Evolutionary conservation across 371 early-diverging fungal species (phyloP).

Genomic region (Haplosporangium sp.): DNA sequence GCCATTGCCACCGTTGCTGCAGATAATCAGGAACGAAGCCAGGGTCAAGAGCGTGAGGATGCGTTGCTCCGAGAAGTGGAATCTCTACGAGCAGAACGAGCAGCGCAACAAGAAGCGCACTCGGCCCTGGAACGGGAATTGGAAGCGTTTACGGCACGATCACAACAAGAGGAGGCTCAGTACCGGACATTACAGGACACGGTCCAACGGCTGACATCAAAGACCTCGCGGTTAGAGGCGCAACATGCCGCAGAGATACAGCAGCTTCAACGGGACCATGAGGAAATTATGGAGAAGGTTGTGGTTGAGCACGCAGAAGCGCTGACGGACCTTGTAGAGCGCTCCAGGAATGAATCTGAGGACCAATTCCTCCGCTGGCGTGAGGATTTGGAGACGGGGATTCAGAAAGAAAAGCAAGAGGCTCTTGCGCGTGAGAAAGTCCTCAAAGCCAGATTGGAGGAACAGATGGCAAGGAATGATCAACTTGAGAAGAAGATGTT

Average conservation of each 20-base stretch:
- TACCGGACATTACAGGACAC: conserved; percentile 31
- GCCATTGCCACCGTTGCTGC: too few species aligned
- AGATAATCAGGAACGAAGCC: background rate
- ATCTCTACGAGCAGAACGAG: conserved; percentile 8
- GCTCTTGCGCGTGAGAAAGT: conserved; percentile 18
- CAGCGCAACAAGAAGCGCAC: conserved; percentile 3
- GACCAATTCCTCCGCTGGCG: background rate
- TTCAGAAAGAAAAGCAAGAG: conserved; percentile 11
- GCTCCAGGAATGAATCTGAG: conserved; percentile 17
- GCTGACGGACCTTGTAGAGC: conserved; percentile 27
- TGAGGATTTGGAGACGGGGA: conserved; percentile 6
- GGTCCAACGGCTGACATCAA: conserved; percentile 27
- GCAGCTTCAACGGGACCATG: conserved; percentile 29
- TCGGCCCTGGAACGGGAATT: conserved; percentile 12
- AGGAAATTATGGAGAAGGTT: conserved; percentile 35
- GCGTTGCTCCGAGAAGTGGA: conserved; percentile 10
- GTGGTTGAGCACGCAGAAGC: conserved; percentile 36
- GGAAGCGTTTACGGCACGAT: conserved; percentile 8
- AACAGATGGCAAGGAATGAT: conserved; percentile 14
- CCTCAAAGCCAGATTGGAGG: conserved; percentile 6
- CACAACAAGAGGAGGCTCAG: conserved; percentile 35
- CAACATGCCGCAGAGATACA: conserved; percentile 29
- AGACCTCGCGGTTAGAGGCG: conserved; percentile 6
- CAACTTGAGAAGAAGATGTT: conserved; percentile 20
- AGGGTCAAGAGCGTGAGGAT: conserved; percentile 1